A percentile compares a stretch with the other conserved stretches of the same genome.
Conservation (phyloP, 148 eudicot genomes). For the Selenicereus undatus region DNA sequence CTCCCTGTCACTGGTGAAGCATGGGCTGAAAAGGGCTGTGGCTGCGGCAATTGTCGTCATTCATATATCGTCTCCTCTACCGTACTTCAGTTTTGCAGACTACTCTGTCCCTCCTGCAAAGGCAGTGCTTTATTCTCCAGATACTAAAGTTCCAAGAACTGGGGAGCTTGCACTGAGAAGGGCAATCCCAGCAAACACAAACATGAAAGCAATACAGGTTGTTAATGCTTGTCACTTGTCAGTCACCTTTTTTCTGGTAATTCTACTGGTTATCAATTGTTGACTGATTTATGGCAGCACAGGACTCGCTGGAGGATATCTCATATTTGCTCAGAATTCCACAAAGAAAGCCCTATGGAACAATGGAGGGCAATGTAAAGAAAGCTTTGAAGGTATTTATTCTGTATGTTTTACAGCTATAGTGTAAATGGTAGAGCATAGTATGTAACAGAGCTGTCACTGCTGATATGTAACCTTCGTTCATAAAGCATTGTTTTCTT, state of each 20-base stretch:
- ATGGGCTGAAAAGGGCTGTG: constrained; percentile 41
- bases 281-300: constrained; percentile 6
- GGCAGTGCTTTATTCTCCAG: constrained; percentile 94
- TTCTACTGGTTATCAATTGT: background rate
- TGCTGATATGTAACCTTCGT: background rate
- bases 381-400: constrained; percentile 77
- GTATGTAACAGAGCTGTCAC: too few relatives aligned
- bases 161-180: constrained; percentile 90
- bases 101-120: constrained; percentile 52
- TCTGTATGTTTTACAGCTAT: background rate
- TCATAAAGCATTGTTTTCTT: too few relatives aligned
- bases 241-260: background rate
- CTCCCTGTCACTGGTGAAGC: constrained; percentile 25
- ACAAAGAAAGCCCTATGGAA: constrained; percentile 91
- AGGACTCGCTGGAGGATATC: constrained; percentile 91
- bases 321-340: constrained; percentile 96
- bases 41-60: constrained; percentile 43
- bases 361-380: constrained; percentile 97
- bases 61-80: constrained; percentile 57
- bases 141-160: constrained; percentile 93
- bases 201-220: constrained; percentile 94
- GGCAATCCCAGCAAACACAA: constrained; percentile 89
- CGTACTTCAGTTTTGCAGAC: constrained; percentile 37
- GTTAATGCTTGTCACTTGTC: background rate
- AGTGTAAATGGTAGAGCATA: too few relatives aligned